These are phyloP conservation scores for Cryptococcus deneoformans DNA, from an alignment of 1,284 basidiomycete species.

Conservation along the genomic window DNA sequence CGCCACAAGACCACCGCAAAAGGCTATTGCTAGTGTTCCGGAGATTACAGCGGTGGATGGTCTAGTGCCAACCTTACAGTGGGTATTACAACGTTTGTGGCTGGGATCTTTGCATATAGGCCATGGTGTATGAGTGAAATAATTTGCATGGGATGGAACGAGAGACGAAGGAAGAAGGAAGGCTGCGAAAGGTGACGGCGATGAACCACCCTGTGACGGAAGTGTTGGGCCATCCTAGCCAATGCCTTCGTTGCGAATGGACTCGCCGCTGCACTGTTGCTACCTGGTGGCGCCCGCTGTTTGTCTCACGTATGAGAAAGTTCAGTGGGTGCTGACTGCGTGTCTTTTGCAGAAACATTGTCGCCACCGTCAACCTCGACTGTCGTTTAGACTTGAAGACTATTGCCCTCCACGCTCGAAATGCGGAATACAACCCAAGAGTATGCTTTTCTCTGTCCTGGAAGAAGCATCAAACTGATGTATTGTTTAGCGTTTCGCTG, in stretches of 20 bases:
- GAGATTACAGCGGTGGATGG: constrained; percentile 91
- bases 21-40: constrained; percentile 39
- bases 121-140: no score
- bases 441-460: constrained; percentile 58
- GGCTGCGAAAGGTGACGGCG: no score
- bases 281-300: neutral
- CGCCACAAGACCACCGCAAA: constrained; percentile 10
- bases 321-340: constrained; percentile 5
- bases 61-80: constrained; percentile 88
- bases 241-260: neutral
- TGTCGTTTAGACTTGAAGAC: constrained; percentile 97
- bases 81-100: constrained; percentile 33
- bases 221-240: no score
- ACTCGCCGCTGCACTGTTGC: neutral
- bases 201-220: no score
- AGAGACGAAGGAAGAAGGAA: no score
- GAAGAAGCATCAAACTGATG: constrained; percentile 36
- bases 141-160: no score
- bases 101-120: no score
- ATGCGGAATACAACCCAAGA: constrained; percentile 99
- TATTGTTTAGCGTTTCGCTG: constrained; percentile 89
- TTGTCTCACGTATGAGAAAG: neutral
- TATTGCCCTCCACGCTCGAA: constrained; percentile 94
- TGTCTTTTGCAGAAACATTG: constrained; percentile 69
- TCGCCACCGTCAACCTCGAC: constrained; percentile 98